phyloP scores from a whole-genome alignment of 2,329 filamentous ascomycete species.

The Aspergillus sp. region DNA sequence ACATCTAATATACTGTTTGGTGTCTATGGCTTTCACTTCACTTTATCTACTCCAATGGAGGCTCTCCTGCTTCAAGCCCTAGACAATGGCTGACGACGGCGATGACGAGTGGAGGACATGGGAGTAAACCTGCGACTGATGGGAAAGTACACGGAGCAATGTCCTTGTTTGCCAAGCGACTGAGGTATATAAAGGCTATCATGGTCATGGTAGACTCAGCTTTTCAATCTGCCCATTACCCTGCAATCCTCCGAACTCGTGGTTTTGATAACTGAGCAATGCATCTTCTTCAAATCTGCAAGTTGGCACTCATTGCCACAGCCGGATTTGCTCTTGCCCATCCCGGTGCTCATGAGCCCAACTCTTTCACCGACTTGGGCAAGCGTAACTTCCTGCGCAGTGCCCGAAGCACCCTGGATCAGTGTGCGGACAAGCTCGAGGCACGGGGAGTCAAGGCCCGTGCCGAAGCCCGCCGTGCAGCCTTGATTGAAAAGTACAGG shows the following conservation, averaged over 20 bases:
- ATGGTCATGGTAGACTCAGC: neutral
- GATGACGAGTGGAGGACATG: neutral
- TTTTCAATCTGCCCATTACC: neutral
- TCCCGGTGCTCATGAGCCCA: slow-evolving; percentile 21
- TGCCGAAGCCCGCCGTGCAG: slow-evolving; percentile 24
- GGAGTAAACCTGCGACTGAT: neutral
- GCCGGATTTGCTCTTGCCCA: slow-evolving; percentile 13
- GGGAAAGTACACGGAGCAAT: neutral
- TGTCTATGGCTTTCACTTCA: neutral
- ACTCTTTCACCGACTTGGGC: slow-evolving; percentile 8
- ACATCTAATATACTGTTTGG: too few relatives aligned
- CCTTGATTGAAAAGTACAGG: slow-evolving; percentile 16
- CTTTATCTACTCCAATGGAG: neutral
- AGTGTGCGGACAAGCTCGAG: slow-evolving; percentile 24
- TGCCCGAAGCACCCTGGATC: slow-evolving; percentile 14
- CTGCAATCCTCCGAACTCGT: neutral
- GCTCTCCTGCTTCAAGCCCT: neutral
- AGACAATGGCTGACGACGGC: neutral
- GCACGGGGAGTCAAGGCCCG: slow-evolving; percentile 25
- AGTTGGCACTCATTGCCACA: neutral
- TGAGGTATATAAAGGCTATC: neutral
- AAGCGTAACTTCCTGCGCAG: slow-evolving; percentile 13
- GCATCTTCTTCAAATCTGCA: neutral
- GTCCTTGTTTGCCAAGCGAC: neutral
- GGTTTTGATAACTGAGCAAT: neutral